Evolutionary conservation across 139 green algal species (phyloP), one percentile per base, ranked within the genome.

Genomic region (Coelastrella sp.): DNA sequence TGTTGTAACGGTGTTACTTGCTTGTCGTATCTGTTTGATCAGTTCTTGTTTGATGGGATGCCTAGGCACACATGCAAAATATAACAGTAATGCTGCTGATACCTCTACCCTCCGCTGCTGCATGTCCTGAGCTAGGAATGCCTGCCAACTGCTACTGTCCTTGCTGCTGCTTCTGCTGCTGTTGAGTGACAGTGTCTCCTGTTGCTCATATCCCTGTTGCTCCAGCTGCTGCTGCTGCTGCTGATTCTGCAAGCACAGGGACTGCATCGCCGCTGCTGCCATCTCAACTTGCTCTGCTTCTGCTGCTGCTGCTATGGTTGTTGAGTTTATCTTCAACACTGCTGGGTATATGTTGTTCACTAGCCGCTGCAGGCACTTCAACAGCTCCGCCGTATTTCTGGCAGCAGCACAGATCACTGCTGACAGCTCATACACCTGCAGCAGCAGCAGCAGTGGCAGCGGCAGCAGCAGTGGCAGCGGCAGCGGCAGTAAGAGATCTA

Each of bases 291-390:
- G 19, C 25, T 22, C 70, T 80, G 74, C 74, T 80, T 24, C 56
- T 84, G 78, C 56, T 84, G 56, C 35, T 25, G 20, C 57, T 70
- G 78, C 78, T n/a, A 57, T 57, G 65, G 57, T 57, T 84, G 57
- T 57, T 56, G 78, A 56, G 63, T 22, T 6, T 27, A 0, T 27
- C 66, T 17, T 27, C 60, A 15, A 25, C 12, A 58, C 3, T 35
- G 61, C 84, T 25, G 84, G 84, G 56, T 88, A 88, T 35, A 88
- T 88, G 68, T 60, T 88, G 68, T 80, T 88, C 8, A 88, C 84
- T 7, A 88, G 68, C 66, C 81, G 84, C 84, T 88, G 84, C 68
- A 88, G 56, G 49, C 84, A 88, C 25, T 88, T 88, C 14, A 88
- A 68, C 20, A 88, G 68, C 68, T 88, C 84, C 17, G 84, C 84